Conservation (phyloP, 345 rosid genomes). For the Aquilaria malaccensis region DNA sequence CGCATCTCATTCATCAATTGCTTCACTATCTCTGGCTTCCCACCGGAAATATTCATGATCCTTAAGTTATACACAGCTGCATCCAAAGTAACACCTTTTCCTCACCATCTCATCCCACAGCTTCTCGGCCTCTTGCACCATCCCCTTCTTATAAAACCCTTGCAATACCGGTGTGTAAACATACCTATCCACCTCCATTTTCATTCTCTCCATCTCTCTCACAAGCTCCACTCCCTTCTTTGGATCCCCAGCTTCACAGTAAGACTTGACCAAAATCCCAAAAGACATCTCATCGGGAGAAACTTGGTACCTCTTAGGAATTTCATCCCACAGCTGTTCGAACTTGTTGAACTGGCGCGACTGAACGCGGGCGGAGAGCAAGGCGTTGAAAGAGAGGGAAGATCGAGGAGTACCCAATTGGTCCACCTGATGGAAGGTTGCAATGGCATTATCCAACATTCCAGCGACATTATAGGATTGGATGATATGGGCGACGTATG, state of each 20-base stretch:
- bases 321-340: slow-evolving; percentile 48
- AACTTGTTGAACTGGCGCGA: slow-evolving; percentile 27
- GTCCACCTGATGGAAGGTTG: slow-evolving; percentile 44
- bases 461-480: slow-evolving; percentile 56
- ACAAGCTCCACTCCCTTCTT: slow-evolving; percentile 43
- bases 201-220: slow-evolving; percentile 41
- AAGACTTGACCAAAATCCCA: slow-evolving; percentile 49
- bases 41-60: slow-evolving; percentile 29
- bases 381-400: slow-evolving; percentile 43
- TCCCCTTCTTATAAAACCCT: slow-evolving; percentile 43
- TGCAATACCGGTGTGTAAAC: slow-evolving; percentile 44
- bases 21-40: slow-evolving; percentile 34
- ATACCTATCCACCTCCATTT: slow-evolving; percentile 39
- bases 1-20: slow-evolving; percentile 53
- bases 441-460: slow-evolving; percentile 46
- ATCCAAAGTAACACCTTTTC: slow-evolving; percentile 44
- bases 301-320: slow-evolving; percentile 31
- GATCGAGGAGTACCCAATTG: slow-evolving; percentile 43
- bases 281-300: slow-evolving; percentile 52
- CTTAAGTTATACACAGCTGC: slow-evolving; percentile 49
- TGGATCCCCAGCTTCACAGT: slow-evolving; percentile 41
- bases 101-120: slow-evolving; percentile 48
- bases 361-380: slow-evolving; percentile 34
- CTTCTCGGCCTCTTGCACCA: slow-evolving; percentile 36
- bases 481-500: slow-evolving; percentile 45